Evolutionary conservation across 441 rosid species (phyloP).

Genomic region (Populus hybrid): DNA sequence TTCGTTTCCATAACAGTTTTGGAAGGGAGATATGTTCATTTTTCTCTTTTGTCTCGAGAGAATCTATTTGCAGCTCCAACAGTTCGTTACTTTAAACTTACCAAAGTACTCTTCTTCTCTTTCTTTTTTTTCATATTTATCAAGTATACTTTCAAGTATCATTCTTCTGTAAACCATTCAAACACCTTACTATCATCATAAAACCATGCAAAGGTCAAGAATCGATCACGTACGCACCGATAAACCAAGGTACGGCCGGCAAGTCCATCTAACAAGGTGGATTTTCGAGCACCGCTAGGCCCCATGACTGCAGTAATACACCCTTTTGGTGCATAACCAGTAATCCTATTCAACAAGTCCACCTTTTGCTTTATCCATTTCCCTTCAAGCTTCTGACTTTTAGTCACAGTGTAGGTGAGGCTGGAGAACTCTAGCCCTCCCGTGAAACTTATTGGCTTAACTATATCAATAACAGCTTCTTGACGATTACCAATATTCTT

Average conservation of each 20-base stretch:
- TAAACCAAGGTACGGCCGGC: constrained; percentile 58
- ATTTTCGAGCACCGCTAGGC: constrained; percentile 72
- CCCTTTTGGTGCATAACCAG: constrained; percentile 68
- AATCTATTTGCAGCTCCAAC: too few species aligned
- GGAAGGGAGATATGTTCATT: too few species aligned
- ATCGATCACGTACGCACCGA: constrained; percentile 31
- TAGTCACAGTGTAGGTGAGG: constrained; percentile 55
- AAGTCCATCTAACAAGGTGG: constrained; percentile 56
- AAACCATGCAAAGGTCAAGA: too few species aligned
- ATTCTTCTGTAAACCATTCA: too few species aligned
- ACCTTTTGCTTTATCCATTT: constrained; percentile 43
- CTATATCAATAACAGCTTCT: constrained; percentile 40
- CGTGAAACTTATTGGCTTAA: constrained; percentile 31
- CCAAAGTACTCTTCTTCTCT: too few species aligned
- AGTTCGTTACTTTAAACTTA: too few species aligned
- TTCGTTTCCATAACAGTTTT: too few species aligned
- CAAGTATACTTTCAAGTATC: too few species aligned
- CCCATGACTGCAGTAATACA: constrained; percentile 70
- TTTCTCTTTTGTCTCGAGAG: too few species aligned
- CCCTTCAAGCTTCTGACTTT: constrained; percentile 42
- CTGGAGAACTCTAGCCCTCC: constrained; percentile 56
- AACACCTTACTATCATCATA: too few species aligned
- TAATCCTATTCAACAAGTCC: constrained; percentile 48
- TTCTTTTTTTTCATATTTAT: too few species aligned
- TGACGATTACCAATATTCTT: constrained; percentile 18